Evolutionary conservation across 2,329 filamentous ascomycete genomes (phyloP).

Genomic region (Penicillium glabrum): DNA sequence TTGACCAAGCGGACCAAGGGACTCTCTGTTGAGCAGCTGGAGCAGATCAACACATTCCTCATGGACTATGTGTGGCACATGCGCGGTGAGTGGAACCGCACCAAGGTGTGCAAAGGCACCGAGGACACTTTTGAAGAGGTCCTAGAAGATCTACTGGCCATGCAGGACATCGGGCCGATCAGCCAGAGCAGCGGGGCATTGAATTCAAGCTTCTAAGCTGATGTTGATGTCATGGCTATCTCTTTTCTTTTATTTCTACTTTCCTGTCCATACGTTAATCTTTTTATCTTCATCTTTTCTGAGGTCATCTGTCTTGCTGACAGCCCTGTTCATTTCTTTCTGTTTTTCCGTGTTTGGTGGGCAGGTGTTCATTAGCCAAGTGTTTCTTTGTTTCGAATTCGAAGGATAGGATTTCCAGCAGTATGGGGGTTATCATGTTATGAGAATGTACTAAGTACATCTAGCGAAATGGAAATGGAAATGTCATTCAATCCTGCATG

Average conservation of each 20-base stretch:
- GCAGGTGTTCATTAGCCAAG: constrained; percentile 9
- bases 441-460: neutral
- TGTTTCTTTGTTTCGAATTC: constrained; percentile 1
- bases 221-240: neutral
- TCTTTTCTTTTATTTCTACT: constrained; percentile 11
- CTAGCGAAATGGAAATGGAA: neutral
- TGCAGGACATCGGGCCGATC: constrained; percentile 42
- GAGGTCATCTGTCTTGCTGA: neutral
- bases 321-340: constrained; percentile 1
- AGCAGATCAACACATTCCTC: constrained; percentile 85
- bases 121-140: constrained; percentile 71
- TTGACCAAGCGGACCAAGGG: constrained; percentile 70
- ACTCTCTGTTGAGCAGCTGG: constrained; percentile 87
- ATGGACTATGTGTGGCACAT: constrained; percentile 88
- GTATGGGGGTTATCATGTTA: neutral
- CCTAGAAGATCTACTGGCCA: constrained; percentile 58
- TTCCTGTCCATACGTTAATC: constrained; percentile 18
- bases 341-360: constrained; percentile 3
- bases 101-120: constrained; percentile 65
- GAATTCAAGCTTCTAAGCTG: neutral
- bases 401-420: neutral
- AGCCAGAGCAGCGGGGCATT: constrained; percentile 37
- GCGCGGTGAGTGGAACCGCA: constrained; percentile 80
- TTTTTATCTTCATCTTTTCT: constrained; percentile 5
- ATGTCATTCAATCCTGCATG: constrained; percentile 2